Evolutionary conservation across 179 eudicot genomes (phyloP), one percentile per base, ranked within the genome.

Genomic region (Spergularia azorica): DNA sequence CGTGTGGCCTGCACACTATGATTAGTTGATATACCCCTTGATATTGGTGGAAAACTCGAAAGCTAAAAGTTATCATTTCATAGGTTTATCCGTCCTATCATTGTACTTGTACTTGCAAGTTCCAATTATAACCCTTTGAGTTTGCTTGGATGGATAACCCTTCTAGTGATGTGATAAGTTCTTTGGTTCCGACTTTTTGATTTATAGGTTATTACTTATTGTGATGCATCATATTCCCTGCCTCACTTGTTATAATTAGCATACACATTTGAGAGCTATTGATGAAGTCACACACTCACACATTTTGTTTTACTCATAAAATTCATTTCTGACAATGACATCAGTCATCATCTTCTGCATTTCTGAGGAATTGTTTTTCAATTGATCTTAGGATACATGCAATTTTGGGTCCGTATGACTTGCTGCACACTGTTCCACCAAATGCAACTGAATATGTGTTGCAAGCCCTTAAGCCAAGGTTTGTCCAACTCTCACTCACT

Each of bases 391-490:
- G 78, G 78, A 12, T 32, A 3, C 39, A n/a, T 65, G 63, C 70
- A 12, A 43, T 21, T 68, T 59, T 38, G n/a, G 74, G 66, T 48
- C 73, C 66, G 32, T 76, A 76, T 59, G 67, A 76, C 38, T 76
- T 76, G 79, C 59, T 67, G 66, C 74, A 76, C 13, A 68, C 66
- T 46, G 36, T 76, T 76, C 79, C 79, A 26, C 15, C 73, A 68
- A 76, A 76, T 67, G 79, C 79, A 26, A 58, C 79, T 16, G 79
- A 76, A 58, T 68, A 76, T 56, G 62, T 76, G 43, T 68, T 76
- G 48, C 79, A 51, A 64, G 79, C 79, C 43, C 73, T 76, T 59
- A 76, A 76, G 48, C 79, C 74, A 3, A 59, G 79, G 79, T 76
- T 59, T 63, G 67, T 38, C 71, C 51, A 32, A 63, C 66, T 63